Conservation (phyloP, 192 early-diverging fungal species). For the Coemansia sp. region DNA sequence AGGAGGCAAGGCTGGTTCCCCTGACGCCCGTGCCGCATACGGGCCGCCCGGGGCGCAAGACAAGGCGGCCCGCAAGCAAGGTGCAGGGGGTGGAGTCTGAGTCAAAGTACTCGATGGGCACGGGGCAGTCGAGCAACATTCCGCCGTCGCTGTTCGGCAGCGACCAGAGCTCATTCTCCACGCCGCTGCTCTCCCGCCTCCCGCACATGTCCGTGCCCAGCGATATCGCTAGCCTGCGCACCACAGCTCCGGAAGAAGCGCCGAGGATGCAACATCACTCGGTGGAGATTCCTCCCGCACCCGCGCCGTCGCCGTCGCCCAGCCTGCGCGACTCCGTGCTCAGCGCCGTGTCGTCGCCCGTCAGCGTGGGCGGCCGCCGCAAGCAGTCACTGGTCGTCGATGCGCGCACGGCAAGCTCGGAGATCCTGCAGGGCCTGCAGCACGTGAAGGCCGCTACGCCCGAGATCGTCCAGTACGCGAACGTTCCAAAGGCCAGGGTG, state of each 20-base stretch:
- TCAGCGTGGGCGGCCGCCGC: constrained; percentile 49
- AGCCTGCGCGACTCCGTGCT: constrained; percentile 12
- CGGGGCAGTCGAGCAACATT: constrained; percentile 48
- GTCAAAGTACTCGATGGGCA: constrained; percentile 36
- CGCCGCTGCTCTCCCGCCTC: constrained; percentile 39
- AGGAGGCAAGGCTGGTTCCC: constrained; percentile 21
- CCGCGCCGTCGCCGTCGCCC: not conserved
- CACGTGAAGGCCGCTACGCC: constrained; percentile 29
- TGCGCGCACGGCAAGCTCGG: constrained; percentile 33
- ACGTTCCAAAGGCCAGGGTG: constrained; percentile 10
- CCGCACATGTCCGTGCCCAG: constrained; percentile 47
- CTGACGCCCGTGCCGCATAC: constrained; percentile 18
- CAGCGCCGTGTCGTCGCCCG: constrained; percentile 40
- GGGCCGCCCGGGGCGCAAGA: not conserved
- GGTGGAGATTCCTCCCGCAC: not conserved
- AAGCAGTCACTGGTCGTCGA: constrained; percentile 49
- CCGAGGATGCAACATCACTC: not conserved
- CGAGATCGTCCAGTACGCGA: constrained; percentile 4
- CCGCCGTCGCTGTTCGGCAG: constrained; percentile 52
- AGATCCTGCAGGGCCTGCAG: constrained; percentile 34
- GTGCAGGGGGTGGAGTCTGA: constrained; percentile 15
- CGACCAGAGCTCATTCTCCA: constrained; percentile 48
- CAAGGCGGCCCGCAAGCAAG: constrained; percentile 6
- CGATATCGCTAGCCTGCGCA: constrained; percentile 45
- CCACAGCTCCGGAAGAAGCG: not conserved